Evolutionary conservation across 139 green algal species (phyloP), one percentile per base, ranked within the genome.

Genomic region (Coelastrella sp.): DNA sequence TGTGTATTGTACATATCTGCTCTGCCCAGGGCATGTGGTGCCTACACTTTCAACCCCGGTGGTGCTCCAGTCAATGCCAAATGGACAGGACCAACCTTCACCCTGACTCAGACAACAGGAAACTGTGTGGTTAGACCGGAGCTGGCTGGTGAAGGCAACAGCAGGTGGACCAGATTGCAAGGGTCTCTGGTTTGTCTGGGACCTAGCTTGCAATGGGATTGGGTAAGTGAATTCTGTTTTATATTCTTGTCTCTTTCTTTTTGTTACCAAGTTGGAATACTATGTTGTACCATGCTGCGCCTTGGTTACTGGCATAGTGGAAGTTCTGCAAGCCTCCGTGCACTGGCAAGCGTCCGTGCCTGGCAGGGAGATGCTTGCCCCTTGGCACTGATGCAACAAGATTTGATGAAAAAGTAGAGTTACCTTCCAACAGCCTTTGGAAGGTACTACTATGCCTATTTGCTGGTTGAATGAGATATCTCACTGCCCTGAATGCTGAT

Each of bases 21-120:
- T n/a, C 27, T 21, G 17, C 11, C 48, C 73, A 81, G 73, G 30
- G 73, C 73, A 25, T 81, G 73, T 66, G 73, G 73, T 27, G 43
- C 73, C 4, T 81, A 81, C 32, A 67, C 48, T 15, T 81, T 81
- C 73, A 81, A 66, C 43, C 73, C 73, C 13, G 73, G 73, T 45
- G 73, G 73, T 68, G 43, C 73, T 45, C 30, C 43, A 19, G n/a
- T 67, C 5, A 67, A 81, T n/a, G 73, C 73, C 17, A 67, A 68
- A 48, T 81, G 73, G 73, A n/a, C 25, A 19, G 73, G 73, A 4
- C 73, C 73, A 32, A 37, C 35, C 1, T 81, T 81, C 35, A 53
- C 37, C 27, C 73, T 81, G 5, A 48, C 73, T 25, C 73, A 81
- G 73, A 81, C 73, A 8, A 81, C 73, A 6, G 45, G 73, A 15